phyloP scores from a whole-genome alignment of 2,329 filamentous ascomycete species.

The Paecilomyces niveus region DNA sequence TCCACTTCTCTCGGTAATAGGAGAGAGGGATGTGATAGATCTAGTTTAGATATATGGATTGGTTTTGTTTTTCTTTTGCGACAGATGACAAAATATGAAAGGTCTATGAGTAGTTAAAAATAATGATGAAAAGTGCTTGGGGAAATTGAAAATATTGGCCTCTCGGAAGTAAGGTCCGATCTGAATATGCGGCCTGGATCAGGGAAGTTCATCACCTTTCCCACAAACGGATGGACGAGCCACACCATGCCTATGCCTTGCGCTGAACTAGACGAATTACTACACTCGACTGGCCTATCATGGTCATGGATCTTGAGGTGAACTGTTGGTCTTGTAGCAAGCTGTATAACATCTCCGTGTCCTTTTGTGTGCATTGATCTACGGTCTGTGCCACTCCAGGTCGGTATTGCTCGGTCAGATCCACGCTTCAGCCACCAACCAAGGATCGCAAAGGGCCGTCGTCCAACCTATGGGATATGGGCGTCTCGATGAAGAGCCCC shows the following conservation, averaged over 20 bases:
- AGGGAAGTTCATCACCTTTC: not conserved
- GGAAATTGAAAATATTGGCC: too few relatives aligned
- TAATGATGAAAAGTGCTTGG: not conserved
- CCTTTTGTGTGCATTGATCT: not conserved
- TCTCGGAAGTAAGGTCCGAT: not conserved
- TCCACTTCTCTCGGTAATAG: too few relatives aligned
- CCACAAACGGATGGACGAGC: not conserved
- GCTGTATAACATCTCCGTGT: not conserved
- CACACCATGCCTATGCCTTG: not conserved
- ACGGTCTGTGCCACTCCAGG: not conserved
- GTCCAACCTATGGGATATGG: too few relatives aligned
- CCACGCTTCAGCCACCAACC: not conserved
- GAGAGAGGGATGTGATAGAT: too few relatives aligned
- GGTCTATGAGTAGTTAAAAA: too few relatives aligned
- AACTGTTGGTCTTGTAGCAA: not conserved
- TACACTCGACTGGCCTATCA: not conserved
- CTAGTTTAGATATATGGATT: too few relatives aligned
- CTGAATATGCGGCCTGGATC: not conserved
- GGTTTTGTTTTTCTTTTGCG: too few relatives aligned
- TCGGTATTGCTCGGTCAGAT: not conserved
- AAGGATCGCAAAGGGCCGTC: not conserved
- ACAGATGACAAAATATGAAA: too few relatives aligned
- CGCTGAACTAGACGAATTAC: not conserved
- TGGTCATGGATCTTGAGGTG: not conserved
- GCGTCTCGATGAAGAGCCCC: not conserved